phyloP scores from a whole-genome alignment of 306 rosid genomes.

The Vicia villosa region DNA sequence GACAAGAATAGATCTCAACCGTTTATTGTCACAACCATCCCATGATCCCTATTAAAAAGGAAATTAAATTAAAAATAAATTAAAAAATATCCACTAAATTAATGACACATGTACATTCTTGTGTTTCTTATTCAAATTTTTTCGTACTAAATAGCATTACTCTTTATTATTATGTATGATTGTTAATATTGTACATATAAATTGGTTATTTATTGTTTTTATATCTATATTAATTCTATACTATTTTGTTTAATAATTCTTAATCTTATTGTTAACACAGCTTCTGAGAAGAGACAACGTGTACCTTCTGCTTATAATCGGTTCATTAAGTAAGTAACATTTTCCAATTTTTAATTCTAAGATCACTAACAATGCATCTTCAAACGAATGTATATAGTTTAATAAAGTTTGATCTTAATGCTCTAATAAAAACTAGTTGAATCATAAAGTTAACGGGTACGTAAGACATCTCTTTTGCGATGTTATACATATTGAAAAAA shows the following conservation, averaged over 20 bases:
- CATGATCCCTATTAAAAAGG: too few relatives aligned
- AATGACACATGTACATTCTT: too few relatives aligned
- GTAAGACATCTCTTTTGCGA: too few relatives aligned
- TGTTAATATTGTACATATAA: conserved; percentile 10
- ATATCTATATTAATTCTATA: background rate
- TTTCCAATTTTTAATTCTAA: conserved; percentile 7
- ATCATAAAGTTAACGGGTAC: background rate
- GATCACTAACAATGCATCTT: background rate
- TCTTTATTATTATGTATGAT: too few relatives aligned
- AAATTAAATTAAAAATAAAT: too few relatives aligned
- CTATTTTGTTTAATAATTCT: background rate
- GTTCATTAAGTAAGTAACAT: conserved; percentile 81
- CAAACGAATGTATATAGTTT: background rate
- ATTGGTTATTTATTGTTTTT: background rate
- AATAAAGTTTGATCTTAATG: background rate
- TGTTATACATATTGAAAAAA: too few relatives aligned
- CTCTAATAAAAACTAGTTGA: background rate
- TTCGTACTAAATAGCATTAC: too few relatives aligned
- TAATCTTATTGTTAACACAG: conserved; percentile 47
- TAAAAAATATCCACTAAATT: too few relatives aligned
- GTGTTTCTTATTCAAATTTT: too few relatives aligned
- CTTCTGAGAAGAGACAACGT: conserved; percentile 99
- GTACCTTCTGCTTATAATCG: too few relatives aligned
- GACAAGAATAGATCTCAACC: too few relatives aligned
- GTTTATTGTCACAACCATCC: too few relatives aligned